Evolutionary conservation across 192 early-diverging fungal species (phyloP).

Genomic region (Mortierella hygrophila): DNA sequence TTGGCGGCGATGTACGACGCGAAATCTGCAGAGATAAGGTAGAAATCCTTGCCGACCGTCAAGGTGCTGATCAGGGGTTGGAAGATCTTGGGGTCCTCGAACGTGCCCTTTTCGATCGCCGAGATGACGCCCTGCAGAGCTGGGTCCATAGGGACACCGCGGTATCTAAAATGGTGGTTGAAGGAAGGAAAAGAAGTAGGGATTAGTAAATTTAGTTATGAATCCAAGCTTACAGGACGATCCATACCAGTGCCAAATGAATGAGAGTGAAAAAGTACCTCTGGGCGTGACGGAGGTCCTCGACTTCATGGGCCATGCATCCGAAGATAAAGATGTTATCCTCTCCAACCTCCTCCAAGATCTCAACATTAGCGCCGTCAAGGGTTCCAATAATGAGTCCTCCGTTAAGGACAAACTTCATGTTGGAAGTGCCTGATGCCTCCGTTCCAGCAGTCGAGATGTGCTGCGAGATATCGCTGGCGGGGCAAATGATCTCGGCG

Average conservation of each 20-base stretch:
- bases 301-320: slow-evolving; percentile 89
- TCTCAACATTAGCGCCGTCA: slow-evolving; percentile 99
- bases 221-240: slow-evolving; percentile 7
- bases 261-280: slow-evolving; percentile 46
- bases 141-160: slow-evolving; percentile 80
- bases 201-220: not conserved
- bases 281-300: slow-evolving; percentile 93
- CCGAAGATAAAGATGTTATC: slow-evolving; percentile 99
- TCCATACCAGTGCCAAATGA: no score
- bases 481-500: slow-evolving; percentile 96
- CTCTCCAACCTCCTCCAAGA: slow-evolving; percentile 94
- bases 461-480: slow-evolving; percentile 99
- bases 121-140: slow-evolving; percentile 86
- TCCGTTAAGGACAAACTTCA: slow-evolving; percentile 99
- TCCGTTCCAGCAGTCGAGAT: slow-evolving; percentile 99
- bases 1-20: slow-evolving; percentile 85
- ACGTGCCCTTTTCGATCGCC: slow-evolving; percentile 82
- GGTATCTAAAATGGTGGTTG: slow-evolving; percentile 66
- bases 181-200: not conserved
- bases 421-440: slow-evolving; percentile 99
- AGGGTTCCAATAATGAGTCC: slow-evolving; percentile 98
- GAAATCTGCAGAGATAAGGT: slow-evolving; percentile 90
- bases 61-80: slow-evolving; percentile 82
- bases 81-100: slow-evolving; percentile 87
- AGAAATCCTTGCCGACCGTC: slow-evolving; percentile 91